Evolutionary conservation across 495 filamentous ascomycete species (phyloP).

Genomic region (Hypoxylon rickii): DNA sequence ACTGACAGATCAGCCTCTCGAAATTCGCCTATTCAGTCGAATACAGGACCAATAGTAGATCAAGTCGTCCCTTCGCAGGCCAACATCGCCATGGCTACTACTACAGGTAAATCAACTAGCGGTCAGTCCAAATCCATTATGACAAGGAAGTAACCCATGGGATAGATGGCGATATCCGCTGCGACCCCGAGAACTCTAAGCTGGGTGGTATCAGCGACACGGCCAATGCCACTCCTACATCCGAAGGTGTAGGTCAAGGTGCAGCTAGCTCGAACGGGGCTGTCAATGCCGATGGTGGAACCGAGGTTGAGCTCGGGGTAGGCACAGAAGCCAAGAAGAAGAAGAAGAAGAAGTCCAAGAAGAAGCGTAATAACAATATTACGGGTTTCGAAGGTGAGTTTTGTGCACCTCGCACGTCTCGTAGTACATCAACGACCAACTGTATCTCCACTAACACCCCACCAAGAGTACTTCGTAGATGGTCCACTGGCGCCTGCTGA

Average conservation of each 20-base stretch:
- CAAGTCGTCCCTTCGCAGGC: slow-evolving; percentile 4
- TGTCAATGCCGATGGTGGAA: not conserved
- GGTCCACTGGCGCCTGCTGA: slow-evolving; percentile 74
- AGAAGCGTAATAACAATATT: slow-evolving; percentile 37
- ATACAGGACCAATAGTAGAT: slow-evolving; percentile 10
- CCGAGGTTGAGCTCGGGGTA: not conserved
- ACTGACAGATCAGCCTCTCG: slow-evolving; percentile 27
- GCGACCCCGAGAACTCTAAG: not conserved
- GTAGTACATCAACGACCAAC: not conserved
- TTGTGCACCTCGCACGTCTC: no score
- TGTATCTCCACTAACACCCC: slow-evolving; percentile 3
- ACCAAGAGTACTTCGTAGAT: slow-evolving; percentile 73
- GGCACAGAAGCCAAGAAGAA: slow-evolving; percentile 6
- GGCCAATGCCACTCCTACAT: not conserved
- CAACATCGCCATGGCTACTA: slow-evolving; percentile 3
- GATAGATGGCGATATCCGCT: not conserved
- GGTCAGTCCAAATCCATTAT: slow-evolving; percentile 19
- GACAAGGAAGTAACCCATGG: slow-evolving; percentile 1
- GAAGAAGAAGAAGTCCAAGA: slow-evolving; percentile 43
- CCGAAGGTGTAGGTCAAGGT: slow-evolving; percentile 2
- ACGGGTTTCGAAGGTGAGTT: slow-evolving; percentile 53
- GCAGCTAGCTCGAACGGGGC: not conserved
- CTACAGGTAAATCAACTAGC: slow-evolving; percentile 10
- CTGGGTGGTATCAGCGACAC: slow-evolving; percentile 2
- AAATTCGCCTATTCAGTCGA: slow-evolving; percentile 11